Base-by-base conservation (phyloP, 192 early-diverging fungal species). In the Umbelopsis sp. region DNA sequence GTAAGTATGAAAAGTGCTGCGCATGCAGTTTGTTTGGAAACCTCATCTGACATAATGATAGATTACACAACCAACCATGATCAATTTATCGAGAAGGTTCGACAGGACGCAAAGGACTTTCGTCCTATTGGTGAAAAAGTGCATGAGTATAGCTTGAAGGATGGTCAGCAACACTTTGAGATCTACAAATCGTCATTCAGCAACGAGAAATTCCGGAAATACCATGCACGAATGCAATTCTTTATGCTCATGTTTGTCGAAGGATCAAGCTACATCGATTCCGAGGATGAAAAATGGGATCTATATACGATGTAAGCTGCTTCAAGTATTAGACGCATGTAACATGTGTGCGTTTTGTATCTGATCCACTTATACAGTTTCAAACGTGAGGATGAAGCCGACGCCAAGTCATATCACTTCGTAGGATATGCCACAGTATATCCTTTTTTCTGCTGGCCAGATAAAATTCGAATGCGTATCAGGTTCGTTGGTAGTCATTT, bases 241-340 rank as follows among this genome's bases (percentile, higher is more conserved):
- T 90, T 98, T 74, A 72, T 91, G 12, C 81, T 96, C 46, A 91
- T 92, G 48, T 96, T 88, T 64, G 94, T 98, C 45, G 97, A 98
- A 71, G 97, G 95, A 13, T 91, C 92, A 21, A 90, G 88, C 51
- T 94, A 89, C 49, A 90, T 98, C 66, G 91, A 97, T 50, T 88
- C 87, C 15, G 79, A 85, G 25, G 97, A 98, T 61, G 88, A 89
- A 35, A 84, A 86, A 64, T 98, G 97, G 97, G 86, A 91, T 46
- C 79, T 91, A 5, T 85, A 83, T 49, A 82, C 85, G 18, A 67
- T 90, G 73, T 79, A 69, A 47, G 74, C 45, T 3, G 37, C 5
- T 41, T 41, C 6, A 6, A 18, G 27, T n/a, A 9, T 9, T 21
- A 71, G 47, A 20, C 46, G 79, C 20, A 22, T 23, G 2, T 37